A percentile compares a stretch with the other conserved stretches of the same genome.
Conservation (phyloP, 305 asterid species). For the Solanum hybrid region DNA sequence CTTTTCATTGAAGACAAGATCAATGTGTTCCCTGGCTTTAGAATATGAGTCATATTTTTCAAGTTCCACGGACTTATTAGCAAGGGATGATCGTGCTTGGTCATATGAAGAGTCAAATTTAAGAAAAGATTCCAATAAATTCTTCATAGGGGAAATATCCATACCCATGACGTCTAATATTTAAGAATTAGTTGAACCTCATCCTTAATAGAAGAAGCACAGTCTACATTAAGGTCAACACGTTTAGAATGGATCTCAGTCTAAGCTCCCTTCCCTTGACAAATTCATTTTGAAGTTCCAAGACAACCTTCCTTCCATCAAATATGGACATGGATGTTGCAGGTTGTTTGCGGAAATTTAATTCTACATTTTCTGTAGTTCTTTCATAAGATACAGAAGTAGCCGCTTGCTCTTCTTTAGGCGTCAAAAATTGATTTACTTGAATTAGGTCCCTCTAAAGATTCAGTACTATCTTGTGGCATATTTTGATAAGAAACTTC, state of each 20-base stretch:
- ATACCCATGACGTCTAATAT: not conserved
- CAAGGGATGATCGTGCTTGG: not conserved
- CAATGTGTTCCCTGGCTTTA: not conserved
- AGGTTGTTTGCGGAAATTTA: not conserved
- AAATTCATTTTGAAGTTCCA: not conserved
- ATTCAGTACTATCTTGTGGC: too few species aligned
- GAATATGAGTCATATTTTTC: not conserved
- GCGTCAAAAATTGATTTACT: too few species aligned
- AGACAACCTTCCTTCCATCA: not conserved
- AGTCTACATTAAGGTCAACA: not conserved
- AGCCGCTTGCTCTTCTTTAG: not conserved
- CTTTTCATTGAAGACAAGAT: not conserved
- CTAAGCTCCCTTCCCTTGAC: not conserved
- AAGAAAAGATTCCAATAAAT: not conserved
- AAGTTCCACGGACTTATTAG: not conserved
- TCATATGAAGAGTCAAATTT: not conserved
- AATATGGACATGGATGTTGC: not conserved
- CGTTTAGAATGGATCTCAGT: not conserved
- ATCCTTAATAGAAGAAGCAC: not conserved
- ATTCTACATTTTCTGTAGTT: not conserved
- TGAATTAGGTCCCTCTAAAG: too few species aligned
- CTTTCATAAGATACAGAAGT: not conserved
- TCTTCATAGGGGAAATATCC: not conserved
- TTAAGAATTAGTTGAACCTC: not conserved
- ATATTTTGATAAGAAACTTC: not conserved